A percentile compares a stretch with the other conserved stretches of the same genome.
These are phyloP conservation scores for Nemania diffusa DNA, from an alignment of 2,329 filamentous ascomycete genomes.

Conservation along the genomic window DNA sequence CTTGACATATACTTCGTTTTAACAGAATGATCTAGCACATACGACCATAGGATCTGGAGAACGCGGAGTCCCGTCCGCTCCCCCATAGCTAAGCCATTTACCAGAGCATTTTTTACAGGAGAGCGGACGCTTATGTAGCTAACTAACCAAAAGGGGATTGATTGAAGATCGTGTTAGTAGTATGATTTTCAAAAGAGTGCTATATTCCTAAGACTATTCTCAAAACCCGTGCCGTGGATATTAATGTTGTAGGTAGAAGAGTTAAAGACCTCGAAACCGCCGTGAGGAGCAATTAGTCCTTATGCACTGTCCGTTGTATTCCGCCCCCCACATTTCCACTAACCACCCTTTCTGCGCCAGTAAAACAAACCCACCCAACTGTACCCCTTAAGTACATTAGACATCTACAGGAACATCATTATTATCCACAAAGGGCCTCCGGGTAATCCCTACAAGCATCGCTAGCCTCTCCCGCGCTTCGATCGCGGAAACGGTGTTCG, in stretches of 20 bases:
- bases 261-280: too few relatives aligned
- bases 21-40: too few relatives aligned
- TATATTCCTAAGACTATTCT: not conserved
- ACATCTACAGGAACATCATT: not conserved
- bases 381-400: not conserved
- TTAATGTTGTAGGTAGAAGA: too few relatives aligned
- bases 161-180: not conserved
- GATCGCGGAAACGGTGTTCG: not conserved
- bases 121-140: not conserved
- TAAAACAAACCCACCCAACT: not conserved
- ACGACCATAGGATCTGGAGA: too few relatives aligned
- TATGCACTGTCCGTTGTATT: too few relatives aligned
- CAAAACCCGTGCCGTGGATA: not conserved
- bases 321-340: not conserved
- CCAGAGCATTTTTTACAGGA: not conserved
- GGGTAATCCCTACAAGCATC: not conserved
- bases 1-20: too few relatives aligned
- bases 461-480: not conserved
- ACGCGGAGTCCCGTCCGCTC: too few relatives aligned
- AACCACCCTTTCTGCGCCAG: slow-evolving; percentile 1
- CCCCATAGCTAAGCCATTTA: too few relatives aligned
- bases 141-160: too few relatives aligned
- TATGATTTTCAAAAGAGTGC: not conserved
- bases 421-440: not conserved
- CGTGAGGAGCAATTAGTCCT: too few relatives aligned